Base-by-base conservation (phyloP, 306 rosid genomes). In the Rosa chinensis region DNA sequence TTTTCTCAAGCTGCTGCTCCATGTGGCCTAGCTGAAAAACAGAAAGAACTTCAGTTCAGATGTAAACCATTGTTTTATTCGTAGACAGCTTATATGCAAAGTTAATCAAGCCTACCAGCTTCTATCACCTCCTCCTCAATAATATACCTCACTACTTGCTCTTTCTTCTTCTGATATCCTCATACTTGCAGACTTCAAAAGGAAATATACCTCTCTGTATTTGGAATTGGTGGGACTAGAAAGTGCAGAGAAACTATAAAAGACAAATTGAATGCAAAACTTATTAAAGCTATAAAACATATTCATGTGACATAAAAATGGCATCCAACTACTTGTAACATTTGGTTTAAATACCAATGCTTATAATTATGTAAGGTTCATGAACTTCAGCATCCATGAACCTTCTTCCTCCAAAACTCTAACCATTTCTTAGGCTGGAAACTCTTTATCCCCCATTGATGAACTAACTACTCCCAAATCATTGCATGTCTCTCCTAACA, bases 1-100 rank as follows among this genome's bases (percentile, higher is more conserved):
- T 86, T 49, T 83, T 67, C 84, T 91, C 97, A 72, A 94, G 91
- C 74, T 81, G 88, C 72, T 85, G 86, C 86, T 92, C 94, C 92
- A 92, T 92, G 28, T 88, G 78, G 61, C 84, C 89, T 58, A 39
- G 42, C 42, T 94, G 82, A 78, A 78, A 80, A 70, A 67, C 23
- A 79, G 70, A 73, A 76, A 74, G 70, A 66, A 79, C 43, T 72
- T 40, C 44, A 75, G 63, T 86, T 70, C 35, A 20, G 61, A 63
- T 47, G 72, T 64, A 61, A 23, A n/a, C 32, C 21, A 28, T 80
- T 42, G 67, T 21, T 25, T 25, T 25, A 25, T 25, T 25, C 28
- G 1, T 25, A 25, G 28, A 25, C 28, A 25, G 28, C 28, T 25
- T 25, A 25, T 25, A 25, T 25, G 28, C 28, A 25, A 25, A 25